phyloP scores from a whole-genome alignment of 2,329 filamentous ascomycete genomes.

The Tothia fuscella region DNA sequence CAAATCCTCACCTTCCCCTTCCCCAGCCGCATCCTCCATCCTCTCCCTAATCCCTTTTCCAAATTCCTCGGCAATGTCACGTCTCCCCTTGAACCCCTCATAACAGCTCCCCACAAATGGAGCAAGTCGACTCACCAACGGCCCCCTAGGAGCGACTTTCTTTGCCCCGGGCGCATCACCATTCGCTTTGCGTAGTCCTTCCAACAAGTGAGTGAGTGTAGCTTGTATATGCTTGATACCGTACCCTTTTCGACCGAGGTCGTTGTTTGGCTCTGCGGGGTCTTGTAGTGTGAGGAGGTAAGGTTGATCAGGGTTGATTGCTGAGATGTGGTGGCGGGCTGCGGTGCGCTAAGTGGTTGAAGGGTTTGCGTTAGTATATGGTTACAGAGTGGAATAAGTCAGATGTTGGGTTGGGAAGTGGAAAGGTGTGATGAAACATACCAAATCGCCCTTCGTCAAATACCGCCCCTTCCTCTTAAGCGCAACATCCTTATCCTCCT shows the following conservation, averaged over 20 bases:
- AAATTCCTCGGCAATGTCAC: conserved; percentile 14
- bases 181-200: not conserved
- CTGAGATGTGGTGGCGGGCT: conserved; percentile 3
- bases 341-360: too few relatives aligned
- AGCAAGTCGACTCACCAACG: too few relatives aligned
- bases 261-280: conserved; percentile 44
- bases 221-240: conserved; percentile 38
- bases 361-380: too few relatives aligned
- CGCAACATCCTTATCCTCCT: too few relatives aligned
- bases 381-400: too few relatives aligned
- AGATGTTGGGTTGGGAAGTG: too few relatives aligned
- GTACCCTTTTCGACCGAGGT: conserved; percentile 39
- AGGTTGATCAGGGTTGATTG: conserved; percentile 21
- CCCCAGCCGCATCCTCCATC: too few relatives aligned
- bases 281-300: conserved; percentile 45
- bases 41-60: conserved; percentile 5
- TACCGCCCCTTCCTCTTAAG: too few relatives aligned
- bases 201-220: conserved; percentile 24
- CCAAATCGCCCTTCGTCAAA: too few relatives aligned
- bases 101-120: conserved; percentile 19
- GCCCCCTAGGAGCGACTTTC: not conserved
- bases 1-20: not conserved
- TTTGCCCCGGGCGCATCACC: not conserved
- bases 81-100: conserved; percentile 15
- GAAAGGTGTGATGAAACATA: too few relatives aligned